phyloP scores from a whole-genome alignment of 768 basidiomycete genomes.

The Boletus speciosus region DNA sequence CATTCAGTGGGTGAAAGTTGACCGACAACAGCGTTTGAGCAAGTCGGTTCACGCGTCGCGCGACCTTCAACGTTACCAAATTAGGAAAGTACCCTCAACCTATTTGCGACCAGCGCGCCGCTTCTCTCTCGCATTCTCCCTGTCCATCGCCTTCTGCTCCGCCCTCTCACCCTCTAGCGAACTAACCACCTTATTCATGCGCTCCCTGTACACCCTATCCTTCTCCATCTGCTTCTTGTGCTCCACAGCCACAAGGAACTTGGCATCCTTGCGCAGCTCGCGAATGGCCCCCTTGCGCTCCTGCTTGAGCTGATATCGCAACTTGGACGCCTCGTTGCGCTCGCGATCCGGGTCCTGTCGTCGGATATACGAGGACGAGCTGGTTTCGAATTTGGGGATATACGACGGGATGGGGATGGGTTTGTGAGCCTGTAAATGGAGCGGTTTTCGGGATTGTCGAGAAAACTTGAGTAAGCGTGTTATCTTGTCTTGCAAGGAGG shows the following conservation, averaged over 20 bases:
- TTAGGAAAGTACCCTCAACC: slow-evolving; percentile 3
- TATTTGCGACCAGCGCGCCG: slow-evolving; percentile 73
- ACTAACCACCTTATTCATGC: slow-evolving; percentile 79
- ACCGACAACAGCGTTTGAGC: not conserved
- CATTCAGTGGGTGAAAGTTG: slow-evolving; percentile 15
- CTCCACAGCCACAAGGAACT: slow-evolving; percentile 87
- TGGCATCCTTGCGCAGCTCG: slow-evolving; percentile 92
- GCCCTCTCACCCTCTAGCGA: slow-evolving; percentile 84
- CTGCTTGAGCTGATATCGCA: slow-evolving; percentile 88
- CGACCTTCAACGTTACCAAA: not conserved
- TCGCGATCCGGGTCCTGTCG: slow-evolving; percentile 90
- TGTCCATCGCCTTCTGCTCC: slow-evolving; percentile 90
- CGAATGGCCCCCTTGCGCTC: slow-evolving; percentile 96
- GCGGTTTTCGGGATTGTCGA: slow-evolving; percentile 66
- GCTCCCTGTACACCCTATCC: slow-evolving; percentile 73
- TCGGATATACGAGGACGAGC: slow-evolving; percentile 70
- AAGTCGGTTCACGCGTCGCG: not conserved
- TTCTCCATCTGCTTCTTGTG: slow-evolving; percentile 82
- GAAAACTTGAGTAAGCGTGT: slow-evolving; percentile 70
- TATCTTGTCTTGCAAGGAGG: slow-evolving; percentile 47
- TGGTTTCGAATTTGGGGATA: slow-evolving; percentile 87
- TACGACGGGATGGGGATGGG: slow-evolving; percentile 93
- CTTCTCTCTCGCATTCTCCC: slow-evolving; percentile 76
- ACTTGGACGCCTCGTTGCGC: slow-evolving; percentile 79
- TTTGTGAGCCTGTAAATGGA: slow-evolving; percentile 88